These are phyloP conservation scores for Eruca vesicaria DNA, from an alignment of 441 rosid species.

Conservation along the genomic window DNA sequence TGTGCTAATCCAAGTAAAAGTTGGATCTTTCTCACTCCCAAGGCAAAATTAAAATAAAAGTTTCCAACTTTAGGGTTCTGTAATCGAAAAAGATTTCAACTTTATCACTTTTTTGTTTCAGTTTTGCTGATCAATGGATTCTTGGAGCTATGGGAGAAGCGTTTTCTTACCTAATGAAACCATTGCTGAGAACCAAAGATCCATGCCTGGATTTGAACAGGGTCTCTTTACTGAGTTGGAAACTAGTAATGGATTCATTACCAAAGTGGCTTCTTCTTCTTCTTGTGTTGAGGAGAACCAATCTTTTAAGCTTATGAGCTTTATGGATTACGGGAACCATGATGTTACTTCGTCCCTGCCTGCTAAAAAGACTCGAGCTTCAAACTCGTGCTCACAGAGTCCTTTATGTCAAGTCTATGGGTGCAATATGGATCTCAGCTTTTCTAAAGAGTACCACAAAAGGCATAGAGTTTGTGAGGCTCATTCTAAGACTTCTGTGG, in stretches of 20 bases:
- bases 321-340: conserved; percentile 40
- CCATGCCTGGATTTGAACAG: conserved; percentile 45
- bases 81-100: not conserved
- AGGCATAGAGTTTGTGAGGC: conserved; percentile 88
- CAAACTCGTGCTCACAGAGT: conserved; percentile 37
- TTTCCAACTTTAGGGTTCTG: not conserved
- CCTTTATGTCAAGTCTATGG: conserved; percentile 78
- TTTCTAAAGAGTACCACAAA: conserved; percentile 78
- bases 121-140: too few relatives aligned
- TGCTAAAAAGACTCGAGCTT: conserved; percentile 53
- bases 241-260: conserved; percentile 24
- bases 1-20: not conserved
- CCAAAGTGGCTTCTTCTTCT: too few relatives aligned
- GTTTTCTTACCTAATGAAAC: too few relatives aligned
- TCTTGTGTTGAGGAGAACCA: not conserved
- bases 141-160: too few relatives aligned
- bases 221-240: conserved; percentile 33
- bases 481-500: conserved; percentile 82
- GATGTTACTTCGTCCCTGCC: conserved; percentile 1
- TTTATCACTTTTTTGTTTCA: too few relatives aligned
- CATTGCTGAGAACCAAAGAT: conserved; percentile 45
- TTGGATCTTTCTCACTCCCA: not conserved
- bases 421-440: conserved; percentile 73
- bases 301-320: conserved; percentile 54
- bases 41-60: not conserved